These are phyloP conservation scores for Boletus subcaerulescens DNA, from an alignment of 768 basidiomycete genomes.

Conservation along the genomic window DNA sequence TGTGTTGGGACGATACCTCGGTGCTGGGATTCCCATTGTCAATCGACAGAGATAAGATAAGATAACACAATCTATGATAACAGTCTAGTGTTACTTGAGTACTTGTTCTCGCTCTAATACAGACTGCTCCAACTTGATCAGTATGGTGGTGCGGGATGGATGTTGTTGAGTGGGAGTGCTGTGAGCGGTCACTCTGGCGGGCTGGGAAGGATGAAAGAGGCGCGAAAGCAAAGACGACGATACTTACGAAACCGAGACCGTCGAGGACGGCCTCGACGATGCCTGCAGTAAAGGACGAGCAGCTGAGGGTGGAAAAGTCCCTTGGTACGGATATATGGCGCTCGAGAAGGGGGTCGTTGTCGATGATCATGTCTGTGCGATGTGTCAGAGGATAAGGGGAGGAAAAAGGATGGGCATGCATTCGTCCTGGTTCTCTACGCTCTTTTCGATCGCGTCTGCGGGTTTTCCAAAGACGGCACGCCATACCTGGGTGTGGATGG, in stretches of 20 bases:
- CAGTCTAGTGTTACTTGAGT: constrained; percentile 52
- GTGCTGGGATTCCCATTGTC: no score
- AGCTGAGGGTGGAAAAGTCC: constrained; percentile 91
- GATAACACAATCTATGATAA: not conserved
- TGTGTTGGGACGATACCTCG: not conserved
- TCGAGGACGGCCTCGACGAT: constrained; percentile 97
- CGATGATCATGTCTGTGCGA: constrained; percentile 88
- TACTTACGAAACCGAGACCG: constrained; percentile 88
- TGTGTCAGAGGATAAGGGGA: constrained; percentile 2
- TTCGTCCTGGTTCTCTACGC: constrained; percentile 95
- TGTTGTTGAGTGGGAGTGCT: constrained; percentile 79
- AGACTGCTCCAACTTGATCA: constrained; percentile 92
- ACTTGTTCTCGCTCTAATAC: constrained; percentile 93
- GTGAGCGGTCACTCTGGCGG: constrained; percentile 95
- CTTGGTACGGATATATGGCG: constrained; percentile 90
- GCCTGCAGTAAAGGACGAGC: constrained; percentile 96
- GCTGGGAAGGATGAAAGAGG: constrained; percentile 47
- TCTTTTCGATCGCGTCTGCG: constrained; percentile 94
- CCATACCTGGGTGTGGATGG: constrained; percentile 95
- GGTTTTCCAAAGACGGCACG: constrained; percentile 89
- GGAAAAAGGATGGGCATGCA: constrained; percentile 47
- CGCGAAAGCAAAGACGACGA: not conserved
- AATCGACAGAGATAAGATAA: constrained; percentile 15
- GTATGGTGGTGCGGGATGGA: constrained; percentile 88
- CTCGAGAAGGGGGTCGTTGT: constrained; percentile 93